These are phyloP conservation scores for Grosmannia serpens DNA, from an alignment of 2,329 filamentous ascomycete species.

Conservation along the genomic window DNA sequence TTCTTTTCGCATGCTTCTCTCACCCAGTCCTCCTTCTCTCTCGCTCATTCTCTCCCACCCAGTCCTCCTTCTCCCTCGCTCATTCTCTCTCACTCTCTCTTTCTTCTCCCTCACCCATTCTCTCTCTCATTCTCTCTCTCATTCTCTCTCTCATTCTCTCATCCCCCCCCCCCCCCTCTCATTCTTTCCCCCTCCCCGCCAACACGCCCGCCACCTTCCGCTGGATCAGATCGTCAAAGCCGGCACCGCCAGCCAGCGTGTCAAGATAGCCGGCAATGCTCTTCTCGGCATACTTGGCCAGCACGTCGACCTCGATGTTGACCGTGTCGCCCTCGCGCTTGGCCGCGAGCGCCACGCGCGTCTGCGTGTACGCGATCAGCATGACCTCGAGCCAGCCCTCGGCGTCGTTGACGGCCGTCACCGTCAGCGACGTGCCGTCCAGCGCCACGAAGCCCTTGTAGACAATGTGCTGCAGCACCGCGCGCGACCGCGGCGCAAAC, in stretches of 20 bases:
- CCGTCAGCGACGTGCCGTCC: constrained; percentile 87
- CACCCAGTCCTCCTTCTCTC: too few species aligned
- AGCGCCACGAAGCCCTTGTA: constrained; percentile 94
- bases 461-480: constrained; percentile 73
- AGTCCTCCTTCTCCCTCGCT: too few species aligned
- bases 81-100: too few species aligned
- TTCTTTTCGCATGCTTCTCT: too few species aligned
- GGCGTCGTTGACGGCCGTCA: constrained; percentile 73
- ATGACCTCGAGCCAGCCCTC: constrained; percentile 87
- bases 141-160: background rate
- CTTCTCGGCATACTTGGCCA: constrained; percentile 81
- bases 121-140: background rate
- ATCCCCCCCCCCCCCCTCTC: background rate
- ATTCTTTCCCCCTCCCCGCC: constrained; percentile 12
- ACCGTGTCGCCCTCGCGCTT: constrained; percentile 74
- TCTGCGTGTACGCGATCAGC: constrained; percentile 94
- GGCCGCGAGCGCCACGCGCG: constrained; percentile 69
- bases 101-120: too few species aligned
- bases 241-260: constrained; percentile 33
- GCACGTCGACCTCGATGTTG: constrained; percentile 88
- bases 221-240: constrained; percentile 59
- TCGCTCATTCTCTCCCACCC: too few species aligned
- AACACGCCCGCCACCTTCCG: constrained; percentile 64
- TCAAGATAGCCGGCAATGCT: constrained; percentile 72
- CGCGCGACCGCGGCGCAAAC: constrained; percentile 54